phyloP scores from a whole-genome alignment of 176 grass and related monocot genomes.

The Zoysia japonica region DNA sequence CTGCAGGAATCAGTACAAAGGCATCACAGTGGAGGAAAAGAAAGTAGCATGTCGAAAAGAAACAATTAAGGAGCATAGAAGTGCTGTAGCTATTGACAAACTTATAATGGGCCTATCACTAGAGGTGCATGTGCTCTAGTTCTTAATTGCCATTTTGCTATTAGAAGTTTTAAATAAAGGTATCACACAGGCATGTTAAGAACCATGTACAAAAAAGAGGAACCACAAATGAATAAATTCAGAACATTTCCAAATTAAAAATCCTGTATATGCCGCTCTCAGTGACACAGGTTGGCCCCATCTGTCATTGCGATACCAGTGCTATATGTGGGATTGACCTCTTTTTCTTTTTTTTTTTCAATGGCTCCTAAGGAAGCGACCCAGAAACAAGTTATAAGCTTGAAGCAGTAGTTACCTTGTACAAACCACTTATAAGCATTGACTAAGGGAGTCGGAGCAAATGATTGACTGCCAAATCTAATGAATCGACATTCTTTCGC shows the following conservation, averaged over 20 bases:
- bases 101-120: neutral
- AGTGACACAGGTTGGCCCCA: no score
- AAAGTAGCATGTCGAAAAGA: constrained; percentile 6
- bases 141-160: neutral
- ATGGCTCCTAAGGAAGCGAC: neutral
- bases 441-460: constrained; percentile 65
- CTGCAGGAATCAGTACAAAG: constrained; percentile 35
- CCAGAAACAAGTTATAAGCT: neutral
- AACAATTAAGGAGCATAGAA: constrained; percentile 13
- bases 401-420: constrained; percentile 41
- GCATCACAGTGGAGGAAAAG: neutral
- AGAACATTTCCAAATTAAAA: no score
- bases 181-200: no score
- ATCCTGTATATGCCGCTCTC: no score
- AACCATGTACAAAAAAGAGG: no score
- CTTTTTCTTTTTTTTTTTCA: no score
- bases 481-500: constrained; percentile 73
- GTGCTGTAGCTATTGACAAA: neutral
- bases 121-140: constrained; percentile 22
- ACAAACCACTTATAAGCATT: constrained; percentile 12
- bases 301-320: no score
- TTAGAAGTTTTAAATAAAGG: no score
- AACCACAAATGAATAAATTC: no score
- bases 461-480: constrained; percentile 72
- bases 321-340: no score